Conservation (phyloP, 768 basidiomycete genomes). For the Termitomyces sp. region DNA sequence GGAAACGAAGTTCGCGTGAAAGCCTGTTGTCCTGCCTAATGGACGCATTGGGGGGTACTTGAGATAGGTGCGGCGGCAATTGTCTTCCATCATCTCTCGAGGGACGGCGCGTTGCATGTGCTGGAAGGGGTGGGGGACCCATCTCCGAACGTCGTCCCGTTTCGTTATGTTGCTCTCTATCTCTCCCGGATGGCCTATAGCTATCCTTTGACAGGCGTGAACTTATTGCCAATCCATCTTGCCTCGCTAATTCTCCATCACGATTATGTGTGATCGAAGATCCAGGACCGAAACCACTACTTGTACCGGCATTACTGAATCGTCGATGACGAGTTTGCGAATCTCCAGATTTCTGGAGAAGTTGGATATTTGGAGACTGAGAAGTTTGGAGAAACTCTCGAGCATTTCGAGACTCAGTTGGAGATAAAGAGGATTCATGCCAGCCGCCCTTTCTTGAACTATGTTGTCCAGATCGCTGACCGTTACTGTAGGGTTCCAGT, state of each 20-base stretch:
- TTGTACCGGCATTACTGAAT: slow-evolving; percentile 28
- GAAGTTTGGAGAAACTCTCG: slow-evolving; percentile 42
- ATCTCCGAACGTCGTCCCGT: slow-evolving; percentile 42
- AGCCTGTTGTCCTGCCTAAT: slow-evolving; percentile 32
- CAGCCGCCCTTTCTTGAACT: slow-evolving; percentile 41
- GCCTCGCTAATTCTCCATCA: slow-evolving; percentile 24
- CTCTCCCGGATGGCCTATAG: slow-evolving; percentile 19
- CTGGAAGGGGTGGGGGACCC: slow-evolving; percentile 50
- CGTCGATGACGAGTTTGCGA: slow-evolving; percentile 25
- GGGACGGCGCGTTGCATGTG: slow-evolving; percentile 28
- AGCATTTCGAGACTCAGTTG: slow-evolving; percentile 37
- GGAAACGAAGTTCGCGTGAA: slow-evolving; percentile 39
- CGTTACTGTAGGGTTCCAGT: slow-evolving; percentile 74
- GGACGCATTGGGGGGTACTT: slow-evolving; percentile 24
- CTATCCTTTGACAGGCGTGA: slow-evolving; percentile 31
- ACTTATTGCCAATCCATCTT: slow-evolving; percentile 36
- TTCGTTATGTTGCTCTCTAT: slow-evolving; percentile 26
- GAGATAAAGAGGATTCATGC: slow-evolving; percentile 34
- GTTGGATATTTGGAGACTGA: slow-evolving; percentile 37
- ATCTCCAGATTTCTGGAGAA: slow-evolving; percentile 56
- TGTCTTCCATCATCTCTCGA: slow-evolving; percentile 44
- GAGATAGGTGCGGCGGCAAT: slow-evolving; percentile 54
- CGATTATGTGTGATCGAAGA: slow-evolving; percentile 18
- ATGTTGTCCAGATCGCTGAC: slow-evolving; percentile 40
- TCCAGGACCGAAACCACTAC: slow-evolving; percentile 19